Base-by-base conservation (phyloP, 164 flowering plant species). In the Nelumbo lutea region DNA sequence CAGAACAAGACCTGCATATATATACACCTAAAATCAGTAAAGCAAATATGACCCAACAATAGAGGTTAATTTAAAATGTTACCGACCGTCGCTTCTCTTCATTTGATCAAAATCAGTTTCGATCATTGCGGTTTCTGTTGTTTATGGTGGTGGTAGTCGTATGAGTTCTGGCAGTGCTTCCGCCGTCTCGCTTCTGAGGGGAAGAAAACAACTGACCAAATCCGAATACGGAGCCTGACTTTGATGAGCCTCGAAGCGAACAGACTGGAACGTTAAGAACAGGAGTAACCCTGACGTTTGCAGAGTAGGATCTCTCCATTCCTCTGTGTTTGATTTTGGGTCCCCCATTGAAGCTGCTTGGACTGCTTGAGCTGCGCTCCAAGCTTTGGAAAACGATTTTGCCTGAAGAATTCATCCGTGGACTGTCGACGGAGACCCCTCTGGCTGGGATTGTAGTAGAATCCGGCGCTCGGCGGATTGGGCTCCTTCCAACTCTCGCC, bases 331-430 rank as follows among this genome's bases (percentile, higher is more conserved):
- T 87, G 64, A 71, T 72, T 53, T 85, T 81, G 1, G 88, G 88
- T 2, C 91, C 91, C 13, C 97, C 97, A 69, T 83, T 86, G 79
- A 93, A 94, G 75, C 83, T 90, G 68, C 98, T 84, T 1, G 98
- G 98, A 72, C 97, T 91, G 74, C 98, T 94, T 10, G 96, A 91
- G 68, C 98, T 94, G 43, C 98, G 72, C 65, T 90, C 98, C 65
- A 94, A 51, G 79, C 89, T 80, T 66, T 88, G 93, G 55, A 94
- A 94, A 72, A 94, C 94, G 27, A 91, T 79, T 67, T 91, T 94
- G 41, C 98, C 98, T 0, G 97, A 91, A 0, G 98, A 77, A 67
- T 88, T 94, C 96, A 94, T 86, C n/a, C 98, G 78, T 1, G 98
- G 98, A 60, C 95, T 88, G 75, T 94, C 98, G 14, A 81, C 82